Conservation (phyloP, 2,329 filamentous ascomycete species). For the Pseudogymnoascus verrucosus region DNA sequence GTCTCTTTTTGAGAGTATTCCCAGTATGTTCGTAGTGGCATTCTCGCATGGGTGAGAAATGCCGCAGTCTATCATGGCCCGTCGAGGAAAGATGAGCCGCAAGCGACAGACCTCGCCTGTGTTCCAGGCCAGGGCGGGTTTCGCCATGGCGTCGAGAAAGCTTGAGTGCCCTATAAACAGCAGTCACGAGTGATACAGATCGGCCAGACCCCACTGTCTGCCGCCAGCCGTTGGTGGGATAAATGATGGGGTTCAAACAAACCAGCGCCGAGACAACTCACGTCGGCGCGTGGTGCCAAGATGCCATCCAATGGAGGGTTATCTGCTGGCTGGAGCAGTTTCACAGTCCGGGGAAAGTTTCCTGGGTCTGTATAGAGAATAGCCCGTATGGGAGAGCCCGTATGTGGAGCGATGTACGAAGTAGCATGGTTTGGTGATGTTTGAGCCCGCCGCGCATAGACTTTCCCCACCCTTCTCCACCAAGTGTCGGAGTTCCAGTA, state of each 20-base stretch:
- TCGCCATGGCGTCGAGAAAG: conserved; percentile 1
- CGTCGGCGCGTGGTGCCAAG: neutral
- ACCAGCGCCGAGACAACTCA: neutral
- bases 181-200: neutral
- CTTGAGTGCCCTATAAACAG: conserved; percentile 1
- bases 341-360: neutral
- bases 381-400: neutral
- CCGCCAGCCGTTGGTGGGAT: neutral
- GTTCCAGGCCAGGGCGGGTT: neutral
- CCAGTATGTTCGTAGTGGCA: neutral
- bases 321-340: neutral
- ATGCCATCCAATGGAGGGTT: neutral
- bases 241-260: conserved; percentile 4
- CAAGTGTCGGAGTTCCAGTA: neutral
- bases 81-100: neutral
- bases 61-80: neutral
- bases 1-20: neutral
- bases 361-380: neutral
- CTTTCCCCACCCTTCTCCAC: neutral
- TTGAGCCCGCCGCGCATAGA: neutral
- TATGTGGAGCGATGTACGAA: neutral
- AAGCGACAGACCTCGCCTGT: neutral
- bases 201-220: neutral
- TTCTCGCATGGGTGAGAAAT: neutral
- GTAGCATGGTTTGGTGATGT: neutral